Evolutionary conservation across 192 early-diverging fungal species (phyloP), one percentile per base, ranked within the genome.

Genomic region (Phlyctochytrium bullatum): DNA sequence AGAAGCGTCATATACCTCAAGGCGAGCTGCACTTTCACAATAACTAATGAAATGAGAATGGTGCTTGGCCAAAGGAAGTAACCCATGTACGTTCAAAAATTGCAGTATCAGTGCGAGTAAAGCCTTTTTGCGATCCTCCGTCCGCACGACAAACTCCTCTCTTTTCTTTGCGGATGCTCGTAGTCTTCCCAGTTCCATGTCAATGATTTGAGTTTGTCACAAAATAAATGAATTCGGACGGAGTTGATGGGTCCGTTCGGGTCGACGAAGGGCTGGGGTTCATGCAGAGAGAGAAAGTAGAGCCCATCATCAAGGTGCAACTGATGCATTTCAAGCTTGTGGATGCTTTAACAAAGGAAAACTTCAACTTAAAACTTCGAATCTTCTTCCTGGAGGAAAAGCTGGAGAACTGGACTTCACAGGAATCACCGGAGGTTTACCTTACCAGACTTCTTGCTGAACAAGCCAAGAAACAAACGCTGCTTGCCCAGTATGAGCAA

Each of bases 51-150:
- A 28, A 27, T 20, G 10, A 67, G 16, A 0, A 36, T 0, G 20
- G 50, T 65, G 10, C 29, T 27, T 65, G 27, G 34, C 47, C 36
- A 71, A 72, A 2, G 12, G 2, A 24, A 66, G 61, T 12, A 25
- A 80, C 80, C 80, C 78, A 52, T 76, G 64, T 1, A 61, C 27
- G 36, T 76, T 61, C 28, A 83, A 66, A 77, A 80, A 74, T 23
- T 71, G 50, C 64, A 83, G 64, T 25, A 83, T 83, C 1, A 83
- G 61, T 10, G 80, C 76, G 52, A 83, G 61, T 10, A 75, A 25
- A 54, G 75, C 78, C 24, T 65, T 51, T 66, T 78, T 78, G 3
- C 78, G 60, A 57, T 76, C 61, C 36, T 80, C 73, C 2, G 35
- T 30, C 14, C 72, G 56, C 25, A 67, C 52, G 30, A 72, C 71